Evolutionary conservation across 2,329 filamentous ascomycete species (phyloP), one percentile per base, ranked within the genome.

Genomic region (Microsporum canis): DNA sequence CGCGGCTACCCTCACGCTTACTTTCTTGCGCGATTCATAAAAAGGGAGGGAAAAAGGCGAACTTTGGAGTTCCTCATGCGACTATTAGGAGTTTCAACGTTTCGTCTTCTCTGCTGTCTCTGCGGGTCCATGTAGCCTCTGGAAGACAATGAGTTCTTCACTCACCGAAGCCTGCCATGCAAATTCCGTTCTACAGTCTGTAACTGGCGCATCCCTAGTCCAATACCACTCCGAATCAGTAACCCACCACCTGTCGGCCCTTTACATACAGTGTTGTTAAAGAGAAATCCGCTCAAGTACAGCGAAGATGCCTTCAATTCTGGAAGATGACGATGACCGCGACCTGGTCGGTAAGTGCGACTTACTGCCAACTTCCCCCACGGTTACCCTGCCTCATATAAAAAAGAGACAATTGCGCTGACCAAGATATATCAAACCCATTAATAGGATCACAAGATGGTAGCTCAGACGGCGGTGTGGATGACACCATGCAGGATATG

Each of bases 381-480:
- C 39, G 17, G 51, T 51, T 14, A 33, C 41, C 53, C 33, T 34
- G 27, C 41, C 17, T 39, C 14, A 10, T 58, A 17, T 33, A 39
- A 31, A 39, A 23, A 47, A 36, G 10, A 14, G 29, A 43, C 14
- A 1, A 43, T 43, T 23, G 47, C 41, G n/a, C 60, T 29, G 27
- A 43, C 47, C 34, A 14, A 57, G 12, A 58, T 51, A 31, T 60
- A 23, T 17, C 38, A 6, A 23, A 38, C 57, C 61, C 53, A 56
- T 62, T n/a, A 27, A 56, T 61, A 76, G 75, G 73, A n/a, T 79
- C 77, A 49, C 77, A 75, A 68, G 76, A 78, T 65, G 77, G 75
- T 61, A 78, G 74, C 66, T 79, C 76, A 33, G 77, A 79, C 62
- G 78, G 79, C 58, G 77, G 79, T 60, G 72, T 73, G 62, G 76